phyloP scores from a whole-genome alignment of 257 asterid genomes.

The Galeopsis tetrahit region DNA sequence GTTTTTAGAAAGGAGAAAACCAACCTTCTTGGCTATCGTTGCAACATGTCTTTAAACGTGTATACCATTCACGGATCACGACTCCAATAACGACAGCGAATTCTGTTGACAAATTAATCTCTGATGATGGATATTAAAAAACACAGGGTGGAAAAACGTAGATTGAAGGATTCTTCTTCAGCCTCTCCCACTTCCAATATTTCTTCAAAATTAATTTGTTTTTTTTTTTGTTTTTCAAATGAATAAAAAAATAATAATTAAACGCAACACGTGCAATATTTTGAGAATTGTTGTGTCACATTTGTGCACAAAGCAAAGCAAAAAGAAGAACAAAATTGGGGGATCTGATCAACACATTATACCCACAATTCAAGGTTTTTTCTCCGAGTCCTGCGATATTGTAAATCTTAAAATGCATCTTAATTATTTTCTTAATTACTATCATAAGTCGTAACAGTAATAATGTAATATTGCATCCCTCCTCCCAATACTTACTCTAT shows the following conservation, averaged over 20 bases:
- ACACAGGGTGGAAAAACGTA: neutral
- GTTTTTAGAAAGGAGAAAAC: constrained; percentile 8
- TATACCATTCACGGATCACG: constrained; percentile 18
- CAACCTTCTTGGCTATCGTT: constrained; percentile 21
- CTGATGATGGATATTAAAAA: neutral
- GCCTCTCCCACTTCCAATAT: neutral
- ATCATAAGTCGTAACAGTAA: neutral
- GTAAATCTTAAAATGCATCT: constrained; percentile 18
- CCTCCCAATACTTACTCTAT: neutral
- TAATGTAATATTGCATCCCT: neutral
- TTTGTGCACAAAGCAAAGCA: neutral
- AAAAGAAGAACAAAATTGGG: neutral
- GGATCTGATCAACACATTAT: constrained; percentile 26
- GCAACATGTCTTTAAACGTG: neutral
- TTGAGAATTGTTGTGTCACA: neutral
- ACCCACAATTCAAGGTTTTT: constrained; percentile 31
- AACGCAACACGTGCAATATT: neutral
- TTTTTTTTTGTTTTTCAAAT: neutral
- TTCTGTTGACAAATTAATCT: neutral
- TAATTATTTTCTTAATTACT: neutral
- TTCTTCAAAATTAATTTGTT: neutral
- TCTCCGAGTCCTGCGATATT: constrained; percentile 38
- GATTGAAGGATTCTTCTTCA: neutral
- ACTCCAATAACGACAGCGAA: neutral
- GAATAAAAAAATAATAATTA: neutral